Percentiles rank a stretch among this genome's conserved stretches.
These are phyloP conservation scores for Colletotrichum incanum DNA, from an alignment of 2,329 filamentous ascomycete species.

Conservation along the genomic window DNA sequence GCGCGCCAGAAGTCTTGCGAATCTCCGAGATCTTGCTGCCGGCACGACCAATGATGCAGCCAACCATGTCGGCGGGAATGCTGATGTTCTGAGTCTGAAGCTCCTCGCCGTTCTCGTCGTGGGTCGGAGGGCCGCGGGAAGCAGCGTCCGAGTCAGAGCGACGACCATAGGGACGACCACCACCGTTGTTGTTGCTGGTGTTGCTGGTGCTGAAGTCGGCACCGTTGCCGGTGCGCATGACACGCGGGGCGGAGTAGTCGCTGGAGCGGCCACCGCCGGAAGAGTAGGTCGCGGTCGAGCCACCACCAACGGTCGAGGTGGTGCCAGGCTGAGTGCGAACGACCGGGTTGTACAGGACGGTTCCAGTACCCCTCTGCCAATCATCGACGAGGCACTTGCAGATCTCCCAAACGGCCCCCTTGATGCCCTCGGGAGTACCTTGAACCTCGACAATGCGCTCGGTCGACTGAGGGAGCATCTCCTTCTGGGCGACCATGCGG, in stretches of 20 bases:
- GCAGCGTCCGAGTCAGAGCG: conserved; percentile 88
- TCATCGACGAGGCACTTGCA: conserved; percentile 98
- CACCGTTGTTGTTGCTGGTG: conserved; percentile 48
- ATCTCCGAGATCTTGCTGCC: conserved; percentile 99
- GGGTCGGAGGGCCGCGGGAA: conserved; percentile 85
- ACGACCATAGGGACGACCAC: conserved; percentile 79
- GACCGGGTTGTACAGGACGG: conserved; percentile 96
- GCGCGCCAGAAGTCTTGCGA: conserved; percentile 93
- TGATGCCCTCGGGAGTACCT: conserved; percentile 93
- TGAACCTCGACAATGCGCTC: conserved; percentile 98
- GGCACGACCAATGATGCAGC: conserved; percentile 96
- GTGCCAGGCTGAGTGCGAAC: conserved; percentile 84
- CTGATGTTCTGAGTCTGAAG: conserved; percentile 99
- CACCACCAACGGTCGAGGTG: conserved; percentile 52
- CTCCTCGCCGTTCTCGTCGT: conserved; percentile 97
- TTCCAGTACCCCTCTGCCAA: conserved; percentile 96
- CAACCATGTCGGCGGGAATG: conserved; percentile 99
- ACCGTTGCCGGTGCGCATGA: conserved; percentile 96
- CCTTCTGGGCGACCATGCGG: conserved; percentile 99
- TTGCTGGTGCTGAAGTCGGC: conserved; percentile 82
- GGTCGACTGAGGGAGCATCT: conserved; percentile 99
- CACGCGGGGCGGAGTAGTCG: conserved; percentile 77
- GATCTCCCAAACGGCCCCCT: conserved; percentile 98
- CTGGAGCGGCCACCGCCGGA: conserved; percentile 59
- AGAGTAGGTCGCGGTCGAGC: conserved; percentile 55